Percentiles rank a stretch among this genome's conserved stretches.
Conservation (phyloP, 495 filamentous ascomycete genomes). For the Chaetomium tenue region DNA sequence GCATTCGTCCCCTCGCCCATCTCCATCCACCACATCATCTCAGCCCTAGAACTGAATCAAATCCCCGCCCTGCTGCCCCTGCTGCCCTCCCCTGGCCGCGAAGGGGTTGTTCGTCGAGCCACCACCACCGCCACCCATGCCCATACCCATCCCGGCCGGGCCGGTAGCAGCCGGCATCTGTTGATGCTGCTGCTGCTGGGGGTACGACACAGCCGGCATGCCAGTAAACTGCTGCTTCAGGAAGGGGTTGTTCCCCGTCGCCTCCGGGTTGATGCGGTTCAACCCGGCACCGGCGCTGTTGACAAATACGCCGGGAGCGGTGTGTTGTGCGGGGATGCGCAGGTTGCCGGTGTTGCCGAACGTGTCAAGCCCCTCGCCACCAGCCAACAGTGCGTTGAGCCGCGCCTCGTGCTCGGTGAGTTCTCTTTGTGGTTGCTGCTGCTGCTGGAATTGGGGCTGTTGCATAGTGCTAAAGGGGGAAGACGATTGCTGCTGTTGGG, state of each 20-base stretch:
- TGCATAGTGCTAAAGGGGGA: slow-evolving; percentile 31
- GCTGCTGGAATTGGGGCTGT: slow-evolving; percentile 28
- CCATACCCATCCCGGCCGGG: slow-evolving; percentile 55
- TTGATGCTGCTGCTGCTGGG: slow-evolving; percentile 23
- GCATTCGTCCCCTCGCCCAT: neutral
- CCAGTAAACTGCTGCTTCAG: slow-evolving; percentile 76
- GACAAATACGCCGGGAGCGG: slow-evolving; percentile 93
- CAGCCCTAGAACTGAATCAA: slow-evolving; percentile 77
- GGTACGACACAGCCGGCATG: slow-evolving; percentile 61
- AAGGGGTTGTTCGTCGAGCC: slow-evolving; percentile 67
- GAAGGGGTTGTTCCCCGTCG: slow-evolving; percentile 91
- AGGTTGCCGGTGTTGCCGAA: slow-evolving; percentile 95
- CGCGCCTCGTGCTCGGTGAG: slow-evolving; percentile 75
- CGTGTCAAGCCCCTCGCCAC: slow-evolving; percentile 90
- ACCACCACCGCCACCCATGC: slow-evolving; percentile 34
- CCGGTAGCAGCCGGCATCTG: slow-evolving; percentile 77
- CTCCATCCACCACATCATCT: neutral
- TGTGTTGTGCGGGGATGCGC: slow-evolving; percentile 95
- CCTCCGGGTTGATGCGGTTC: slow-evolving; percentile 64
- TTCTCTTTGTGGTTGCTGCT: slow-evolving; percentile 52
- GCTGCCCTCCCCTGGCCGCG: slow-evolving; percentile 58
- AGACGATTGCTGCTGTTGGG: slow-evolving; percentile 18
- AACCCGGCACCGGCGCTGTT: slow-evolving; percentile 84
- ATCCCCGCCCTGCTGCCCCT: slow-evolving; percentile 69
- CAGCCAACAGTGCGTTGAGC: slow-evolving; percentile 84